Percentiles rank a stretch among this genome's conserved stretches.
phyloP scores from a whole-genome alignment of 768 basidiomycete genomes.

The Mycena leptocephala region DNA sequence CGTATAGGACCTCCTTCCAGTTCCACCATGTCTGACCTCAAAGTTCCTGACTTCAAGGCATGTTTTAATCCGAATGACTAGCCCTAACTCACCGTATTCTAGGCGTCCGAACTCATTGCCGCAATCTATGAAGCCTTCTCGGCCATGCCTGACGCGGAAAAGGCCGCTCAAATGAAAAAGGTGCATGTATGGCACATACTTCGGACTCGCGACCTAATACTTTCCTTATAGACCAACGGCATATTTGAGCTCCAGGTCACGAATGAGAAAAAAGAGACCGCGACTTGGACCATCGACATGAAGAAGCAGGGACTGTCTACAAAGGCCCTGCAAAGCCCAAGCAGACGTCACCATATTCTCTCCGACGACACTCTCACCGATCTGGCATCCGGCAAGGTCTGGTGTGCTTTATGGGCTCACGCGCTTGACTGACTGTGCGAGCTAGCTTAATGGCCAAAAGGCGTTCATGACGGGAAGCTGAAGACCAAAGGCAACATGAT shows the following conservation, averaged over 20 bases:
- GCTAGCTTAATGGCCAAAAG: slow-evolving; percentile 90
- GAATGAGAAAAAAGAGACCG: slow-evolving; percentile 80
- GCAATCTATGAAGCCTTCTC: slow-evolving; percentile 69
- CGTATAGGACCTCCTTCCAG: background rate
- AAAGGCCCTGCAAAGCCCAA: slow-evolving; percentile 83
- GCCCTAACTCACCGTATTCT: background rate
- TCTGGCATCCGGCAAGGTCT: slow-evolving; percentile 82
- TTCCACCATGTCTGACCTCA: slow-evolving; percentile 77
- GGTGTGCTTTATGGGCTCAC: slow-evolving; percentile 27
- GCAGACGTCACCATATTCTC: slow-evolving; percentile 88
- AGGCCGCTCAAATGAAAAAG: slow-evolving; percentile 82
- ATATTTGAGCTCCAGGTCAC: slow-evolving; percentile 90
- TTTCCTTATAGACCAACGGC: slow-evolving; percentile 77
- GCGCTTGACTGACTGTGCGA: background rate
- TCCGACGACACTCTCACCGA: slow-evolving; percentile 83
- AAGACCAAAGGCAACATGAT: slow-evolving; percentile 95
- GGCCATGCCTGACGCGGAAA: slow-evolving; percentile 73
- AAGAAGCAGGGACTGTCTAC: slow-evolving; percentile 87
- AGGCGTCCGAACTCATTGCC: slow-evolving; percentile 82
- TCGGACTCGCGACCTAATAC: background rate
- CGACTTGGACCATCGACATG: slow-evolving; percentile 93
- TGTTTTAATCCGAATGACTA: background rate
- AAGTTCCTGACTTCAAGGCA: slow-evolving; percentile 84
- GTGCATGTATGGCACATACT: slow-evolving; percentile 51
- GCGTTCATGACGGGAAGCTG: slow-evolving; percentile 97